phyloP scores from a whole-genome alignment of 1,284 basidiomycete species.

The Golubevia sp. region DNA sequence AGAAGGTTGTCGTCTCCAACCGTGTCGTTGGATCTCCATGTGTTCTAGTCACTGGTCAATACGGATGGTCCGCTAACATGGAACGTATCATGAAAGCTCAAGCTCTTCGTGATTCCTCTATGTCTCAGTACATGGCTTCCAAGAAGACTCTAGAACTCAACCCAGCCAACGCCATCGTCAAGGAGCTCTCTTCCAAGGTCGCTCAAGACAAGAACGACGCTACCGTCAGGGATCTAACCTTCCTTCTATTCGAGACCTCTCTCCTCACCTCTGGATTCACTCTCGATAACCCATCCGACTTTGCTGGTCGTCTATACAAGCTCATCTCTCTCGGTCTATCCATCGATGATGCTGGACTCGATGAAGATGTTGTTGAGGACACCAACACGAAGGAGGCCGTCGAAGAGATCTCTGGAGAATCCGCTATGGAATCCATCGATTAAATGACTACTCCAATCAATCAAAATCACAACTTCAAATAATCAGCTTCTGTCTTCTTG shows the following conservation, averaged over 20 bases:
- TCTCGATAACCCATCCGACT: conserved; percentile 90
- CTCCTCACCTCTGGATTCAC: conserved; percentile 77
- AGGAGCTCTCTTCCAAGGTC: conserved; percentile 93
- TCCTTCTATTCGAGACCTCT: conserved; percentile 94
- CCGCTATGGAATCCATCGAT: conserved; percentile 60
- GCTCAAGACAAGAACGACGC: conserved; percentile 92
- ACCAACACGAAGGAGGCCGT: conserved; percentile 22
- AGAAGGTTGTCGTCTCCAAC: conserved; percentile 99
- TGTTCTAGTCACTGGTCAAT: conserved; percentile 84
- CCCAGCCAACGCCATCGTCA: conserved; percentile 89
- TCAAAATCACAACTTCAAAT: too few relatives aligned
- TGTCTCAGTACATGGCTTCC: conserved; percentile 96
- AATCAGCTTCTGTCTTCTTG: too few relatives aligned
- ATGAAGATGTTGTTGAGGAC: conserved; percentile 21
- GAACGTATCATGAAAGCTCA: conserved; percentile 99
- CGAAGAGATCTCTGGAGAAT: conserved; percentile 52
- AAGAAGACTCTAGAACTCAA: conserved; percentile 99
- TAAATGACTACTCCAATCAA: conserved; percentile 15
- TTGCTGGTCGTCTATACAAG: conserved; percentile 93
- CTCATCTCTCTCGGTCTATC: conserved; percentile 80
- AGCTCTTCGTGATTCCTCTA: conserved; percentile 95
- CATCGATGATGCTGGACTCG: conserved; percentile 63
- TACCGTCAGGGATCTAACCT: conserved; percentile 94
- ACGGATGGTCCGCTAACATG: conserved; percentile 99
- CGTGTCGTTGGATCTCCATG: conserved; percentile 66